Evolutionary conservation across 1,284 basidiomycete genomes (phyloP), one percentile per base, ranked within the genome.

Genomic region (Cerrena zonata): DNA sequence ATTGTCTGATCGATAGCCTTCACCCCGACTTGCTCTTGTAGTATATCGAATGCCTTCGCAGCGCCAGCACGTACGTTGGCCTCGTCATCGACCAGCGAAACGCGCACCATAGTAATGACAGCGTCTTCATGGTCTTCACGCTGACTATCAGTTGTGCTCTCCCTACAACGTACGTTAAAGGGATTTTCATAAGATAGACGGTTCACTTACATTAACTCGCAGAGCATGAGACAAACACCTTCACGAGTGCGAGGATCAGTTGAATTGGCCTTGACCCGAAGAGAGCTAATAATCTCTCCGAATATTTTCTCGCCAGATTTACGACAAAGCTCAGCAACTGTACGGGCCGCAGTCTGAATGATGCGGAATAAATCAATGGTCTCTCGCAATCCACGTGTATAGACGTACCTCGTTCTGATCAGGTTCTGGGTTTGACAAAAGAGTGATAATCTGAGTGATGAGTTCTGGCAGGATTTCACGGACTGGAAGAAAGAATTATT

Each of bases 1-100:
- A 99, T 95, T 0, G 93, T 99, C 69, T 95, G 86, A 65, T 99
- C 94, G 59, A 98, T 95, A 4, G 94, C 95, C 64, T 87, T 90
- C 26, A 82, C 79, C 7, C 96, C 95, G 42, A 95, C 77, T 63
- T 89, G 79, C 56, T 94, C 91, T 72, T 98, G 95, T 43, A 96
- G 78, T 1, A 86, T 79, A 65, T 99, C 95, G 71, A 99, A 99
- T 0, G 94, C 91, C 64, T 84, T 86, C 0, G 95, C 95, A 5
- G 95, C 94, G 0, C 95, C 94, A 4, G 87, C 72, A 51, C 95
- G 86, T n/a, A 99, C 96, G 45, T 78, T 80, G 7, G 86, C 72
- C 58, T 94, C 86, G 51, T 89, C 83, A 65, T 99, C 95, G 25
- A 99, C 92, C 10, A 99, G 77, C 0, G 93, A 89, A 4, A 77